phyloP scores from a whole-genome alignment of 1,284 basidiomycete genomes.

The Tetrapyrgos nigripes region DNA sequence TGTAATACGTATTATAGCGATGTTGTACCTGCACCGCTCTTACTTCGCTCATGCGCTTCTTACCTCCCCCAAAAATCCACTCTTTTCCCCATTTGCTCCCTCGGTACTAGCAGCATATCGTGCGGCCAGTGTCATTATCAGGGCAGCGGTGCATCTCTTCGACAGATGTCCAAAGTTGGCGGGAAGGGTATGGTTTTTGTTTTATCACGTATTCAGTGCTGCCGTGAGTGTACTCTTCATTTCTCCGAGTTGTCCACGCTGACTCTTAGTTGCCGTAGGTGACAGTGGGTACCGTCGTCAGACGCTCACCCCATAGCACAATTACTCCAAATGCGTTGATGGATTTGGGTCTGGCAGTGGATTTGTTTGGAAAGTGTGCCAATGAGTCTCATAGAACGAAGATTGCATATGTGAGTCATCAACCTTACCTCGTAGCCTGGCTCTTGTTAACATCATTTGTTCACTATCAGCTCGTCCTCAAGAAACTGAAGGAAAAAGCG shows the following conservation, averaged over 20 bases:
- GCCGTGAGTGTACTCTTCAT: constrained; percentile 37
- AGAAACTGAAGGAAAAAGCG: constrained; percentile 49
- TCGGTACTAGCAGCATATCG: constrained; percentile 55
- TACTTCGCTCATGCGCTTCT: constrained; percentile 57
- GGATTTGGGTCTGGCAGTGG: constrained; percentile 48
- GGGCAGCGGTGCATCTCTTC: constrained; percentile 49
- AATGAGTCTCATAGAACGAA: constrained; percentile 45
- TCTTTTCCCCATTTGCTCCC: constrained; percentile 51
- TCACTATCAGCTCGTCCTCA: constrained; percentile 40
- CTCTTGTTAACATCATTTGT: neutral
- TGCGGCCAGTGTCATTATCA: constrained; percentile 53
- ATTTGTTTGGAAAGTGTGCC: constrained; percentile 48
- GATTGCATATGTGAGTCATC: constrained; percentile 44
- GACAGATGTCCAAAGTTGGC: constrained; percentile 50
- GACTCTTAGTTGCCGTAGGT: constrained; percentile 35
- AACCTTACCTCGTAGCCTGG: neutral
- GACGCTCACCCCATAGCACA: constrained; percentile 49
- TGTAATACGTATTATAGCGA: constrained; percentile 34
- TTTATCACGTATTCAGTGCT: constrained; percentile 53
- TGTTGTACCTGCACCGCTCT: constrained; percentile 55
- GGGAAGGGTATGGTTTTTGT: constrained; percentile 51
- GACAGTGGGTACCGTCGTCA: constrained; percentile 53
- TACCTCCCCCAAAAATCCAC: constrained; percentile 50
- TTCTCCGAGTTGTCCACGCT: neutral
- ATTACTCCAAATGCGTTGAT: constrained; percentile 47